Evolutionary conservation across 345 rosid species (phyloP).

Genomic region (Populus euphratica): DNA sequence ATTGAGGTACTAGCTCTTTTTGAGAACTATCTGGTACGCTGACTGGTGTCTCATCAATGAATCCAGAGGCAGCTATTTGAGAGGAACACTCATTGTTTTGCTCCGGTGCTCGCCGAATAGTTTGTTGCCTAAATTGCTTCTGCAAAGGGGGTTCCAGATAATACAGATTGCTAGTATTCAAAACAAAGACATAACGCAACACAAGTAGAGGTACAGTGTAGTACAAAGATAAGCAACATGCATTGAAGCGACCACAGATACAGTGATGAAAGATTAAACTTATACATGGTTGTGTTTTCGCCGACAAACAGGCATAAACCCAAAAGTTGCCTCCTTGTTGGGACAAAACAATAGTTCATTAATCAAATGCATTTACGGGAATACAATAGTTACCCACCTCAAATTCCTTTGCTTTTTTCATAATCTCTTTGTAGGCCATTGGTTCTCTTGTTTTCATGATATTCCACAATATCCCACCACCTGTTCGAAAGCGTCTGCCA

Average conservation of each 20-base stretch:
- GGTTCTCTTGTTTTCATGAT: constrained; percentile 82
- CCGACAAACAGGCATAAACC: neutral
- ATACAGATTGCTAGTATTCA: neutral
- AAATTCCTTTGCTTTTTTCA: constrained; percentile 81
- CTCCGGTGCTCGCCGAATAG: constrained; percentile 27
- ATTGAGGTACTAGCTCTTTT: constrained; percentile 8
- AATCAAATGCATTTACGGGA: neutral
- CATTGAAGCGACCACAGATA: neutral
- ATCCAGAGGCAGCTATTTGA: constrained; percentile 24
- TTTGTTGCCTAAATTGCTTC: constrained; percentile 78
- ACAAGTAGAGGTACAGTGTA: neutral
- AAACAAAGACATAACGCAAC: neutral
- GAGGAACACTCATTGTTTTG: constrained; percentile 29
- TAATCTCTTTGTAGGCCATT: constrained; percentile 62
- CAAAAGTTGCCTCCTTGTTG: neutral
- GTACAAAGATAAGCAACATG: neutral
- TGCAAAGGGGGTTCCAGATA: constrained; percentile 28
- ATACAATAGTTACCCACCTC: constrained; percentile 48
- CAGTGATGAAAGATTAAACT: neutral
- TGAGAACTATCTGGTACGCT: constrained; percentile 25
- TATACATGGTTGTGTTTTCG: neutral
- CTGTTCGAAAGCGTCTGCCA: constrained; percentile 63
- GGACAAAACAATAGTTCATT: neutral
- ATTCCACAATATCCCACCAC: constrained; percentile 90
- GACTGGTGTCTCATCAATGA: constrained; percentile 27